phyloP scores from a whole-genome alignment of 345 rosid species.

The Microthlaspi erraticum region DNA sequence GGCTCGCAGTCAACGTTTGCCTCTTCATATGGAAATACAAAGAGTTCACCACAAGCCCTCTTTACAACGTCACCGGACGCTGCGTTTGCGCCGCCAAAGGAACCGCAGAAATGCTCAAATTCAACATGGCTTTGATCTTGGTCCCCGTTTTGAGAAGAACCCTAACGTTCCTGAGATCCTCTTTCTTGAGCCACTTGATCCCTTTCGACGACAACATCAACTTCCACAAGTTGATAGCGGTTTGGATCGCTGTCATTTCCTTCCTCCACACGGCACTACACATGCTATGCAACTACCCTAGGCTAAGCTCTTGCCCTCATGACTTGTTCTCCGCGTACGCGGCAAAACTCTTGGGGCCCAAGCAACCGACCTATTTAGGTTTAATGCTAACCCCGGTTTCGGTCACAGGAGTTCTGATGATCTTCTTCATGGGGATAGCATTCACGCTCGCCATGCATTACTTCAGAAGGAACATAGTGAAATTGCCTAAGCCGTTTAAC shows the following conservation, averaged over 20 bases:
- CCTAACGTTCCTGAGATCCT: conserved; percentile 67
- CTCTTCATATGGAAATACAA: conserved; percentile 64
- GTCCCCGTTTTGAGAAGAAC: conserved; percentile 77
- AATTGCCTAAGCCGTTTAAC: conserved; percentile 65
- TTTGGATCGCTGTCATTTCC: conserved; percentile 51
- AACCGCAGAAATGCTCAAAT: conserved; percentile 73
- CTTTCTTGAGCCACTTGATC: conserved; percentile 57
- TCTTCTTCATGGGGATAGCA: conserved; percentile 61
- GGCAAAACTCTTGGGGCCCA: conserved; percentile 49
- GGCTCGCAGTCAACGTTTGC: conserved; percentile 49
- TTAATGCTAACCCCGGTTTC: conserved; percentile 57
- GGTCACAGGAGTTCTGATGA: conserved; percentile 64
- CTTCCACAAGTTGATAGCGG: conserved; percentile 75
- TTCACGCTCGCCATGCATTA: conserved; percentile 68
- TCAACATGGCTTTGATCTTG: conserved; percentile 85
- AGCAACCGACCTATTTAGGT: conserved; percentile 69
- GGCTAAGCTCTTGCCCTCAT: conserved; percentile 49
- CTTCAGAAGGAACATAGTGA: conserved; percentile 70
- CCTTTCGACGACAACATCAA: conserved; percentile 91
- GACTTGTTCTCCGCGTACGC: conserved; percentile 46
- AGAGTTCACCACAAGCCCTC: conserved; percentile 34
- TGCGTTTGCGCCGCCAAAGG: conserved; percentile 86
- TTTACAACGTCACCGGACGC: conserved; percentile 65
- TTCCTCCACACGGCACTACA: conserved; percentile 58
- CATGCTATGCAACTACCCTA: conserved; percentile 63